phyloP scores from a whole-genome alignment of 2,329 filamentous ascomycete species.

The Pezicula radicicola region DNA sequence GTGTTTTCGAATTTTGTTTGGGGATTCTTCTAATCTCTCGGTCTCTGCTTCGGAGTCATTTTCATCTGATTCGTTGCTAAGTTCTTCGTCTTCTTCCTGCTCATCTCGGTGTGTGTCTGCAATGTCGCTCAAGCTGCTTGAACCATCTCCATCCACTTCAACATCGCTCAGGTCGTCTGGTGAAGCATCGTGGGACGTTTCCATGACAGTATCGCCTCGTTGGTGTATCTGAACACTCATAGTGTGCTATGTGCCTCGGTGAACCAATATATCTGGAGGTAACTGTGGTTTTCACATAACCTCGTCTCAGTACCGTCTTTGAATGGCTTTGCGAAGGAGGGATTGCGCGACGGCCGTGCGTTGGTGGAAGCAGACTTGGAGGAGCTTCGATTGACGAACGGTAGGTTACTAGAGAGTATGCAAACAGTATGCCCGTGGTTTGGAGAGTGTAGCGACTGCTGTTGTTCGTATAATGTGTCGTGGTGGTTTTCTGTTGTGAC shows the following conservation, averaged over 20 bases:
- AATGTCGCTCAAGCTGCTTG: constrained; percentile 90
- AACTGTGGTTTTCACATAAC: constrained; percentile 24
- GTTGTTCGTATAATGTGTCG: too few relatives aligned
- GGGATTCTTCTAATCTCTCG: constrained; percentile 88
- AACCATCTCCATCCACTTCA: constrained; percentile 63
- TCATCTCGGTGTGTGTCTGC: constrained; percentile 70
- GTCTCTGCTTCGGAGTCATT: constrained; percentile 87
- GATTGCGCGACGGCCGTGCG: constrained; percentile 8
- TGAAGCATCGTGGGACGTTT: constrained; percentile 22
- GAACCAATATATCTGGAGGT: constrained; percentile 17
- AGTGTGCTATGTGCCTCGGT: constrained; percentile 17
- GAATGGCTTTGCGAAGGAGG: constrained; percentile 5
- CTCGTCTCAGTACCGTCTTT: constrained; percentile 11
- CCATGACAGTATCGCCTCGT: constrained; percentile 21
- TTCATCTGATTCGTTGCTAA: constrained; percentile 45
- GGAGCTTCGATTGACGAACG: background rate
- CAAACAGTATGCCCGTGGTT: background rate
- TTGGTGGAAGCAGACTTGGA: constrained; percentile 1
- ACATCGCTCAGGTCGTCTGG: constrained; percentile 28
- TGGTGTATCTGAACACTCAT: constrained; percentile 27
- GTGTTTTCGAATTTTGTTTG: constrained; percentile 58
- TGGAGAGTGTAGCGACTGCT: background rate
- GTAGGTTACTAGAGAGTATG: background rate
- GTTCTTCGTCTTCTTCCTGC: constrained; percentile 48
- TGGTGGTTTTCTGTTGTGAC: too few relatives aligned